Evolutionary conservation across 2,329 filamentous ascomycete species (phyloP), one percentile per base, ranked within the genome.

Genomic region (Fusarium vanettenii): DNA sequence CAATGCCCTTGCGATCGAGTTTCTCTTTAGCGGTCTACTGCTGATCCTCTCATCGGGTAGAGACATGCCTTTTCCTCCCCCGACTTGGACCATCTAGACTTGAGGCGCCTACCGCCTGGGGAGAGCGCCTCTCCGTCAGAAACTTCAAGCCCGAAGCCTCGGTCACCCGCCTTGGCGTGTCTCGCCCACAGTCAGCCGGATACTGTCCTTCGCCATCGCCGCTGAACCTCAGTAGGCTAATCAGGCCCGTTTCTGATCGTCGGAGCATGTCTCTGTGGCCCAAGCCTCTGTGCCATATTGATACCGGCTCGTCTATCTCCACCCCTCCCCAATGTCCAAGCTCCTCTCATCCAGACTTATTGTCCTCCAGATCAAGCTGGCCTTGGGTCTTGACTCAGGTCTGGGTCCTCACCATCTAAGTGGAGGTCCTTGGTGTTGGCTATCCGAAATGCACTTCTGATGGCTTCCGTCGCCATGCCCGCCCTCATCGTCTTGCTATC

Each of bases 401-500:
- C 66, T 57, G 67, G 71, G 45, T 69, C 66, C 45, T 55, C 31
- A 65, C 45, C 39, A 50, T 66, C 48, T 35, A 66, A 39, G 37
- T 69, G 60, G 63, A 61, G 68, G 31, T 31, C 29, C 45, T 41
- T 22, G 27, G 11, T 41, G 27, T 27, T 59, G 22, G 25, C 41
- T 14, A 8, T 70, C 37, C 25, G 27, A 50, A 41, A 66, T 71
- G 64, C 66, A 61, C 60, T 64, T 55, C 31, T 59, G 48, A 37
- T 64, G 61, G 63, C 48, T 73, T 69, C 61, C 62, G 35, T 76
- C 66, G 63, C 74, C 56, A 69, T 74, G 68, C 31, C 74, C 74
- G 60, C 71, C 67, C 55, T 69, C 59, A 50, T 68, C 48, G 64
- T 63, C 56, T 61, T 52, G 56, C 56, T 74, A 29, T 22, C 45